Conservation (phyloP, 129 eudicot genomes). For the sunflower (Helianthus annuus) region HanXRQr2.0-SUNRISE NC_035434.2:61509529-61510028, state of each 20-base stretch:
- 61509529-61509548: not conserved
- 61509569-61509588: slow-evolving; percentile 21
- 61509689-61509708: slow-evolving; percentile 10
- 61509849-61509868: slow-evolving; percentile 11
- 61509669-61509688: slow-evolving; percentile 20
- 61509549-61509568: slow-evolving; percentile 16
- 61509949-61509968: slow-evolving; percentile 18
- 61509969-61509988: not conserved
- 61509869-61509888: slow-evolving; percentile 18
- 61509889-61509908: slow-evolving; percentile 16
- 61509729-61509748: slow-evolving; percentile 3
- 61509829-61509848: not conserved
- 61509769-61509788: slow-evolving; percentile 7
- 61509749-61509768: not conserved
- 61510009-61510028: not conserved
- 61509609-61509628: not conserved
- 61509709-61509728: not conserved
- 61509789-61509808: not conserved
- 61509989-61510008: not conserved
- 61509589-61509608: slow-evolving; percentile 6
- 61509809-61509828: not conserved
- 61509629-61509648: not conserved
- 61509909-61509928: slow-evolving; percentile 20
- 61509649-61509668: slow-evolving; percentile 15
- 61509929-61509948: slow-evolving; percentile 8